Base-by-base conservation (phyloP, 2,329 filamentous ascomycete species). In the Didymella lethalis region DNA sequence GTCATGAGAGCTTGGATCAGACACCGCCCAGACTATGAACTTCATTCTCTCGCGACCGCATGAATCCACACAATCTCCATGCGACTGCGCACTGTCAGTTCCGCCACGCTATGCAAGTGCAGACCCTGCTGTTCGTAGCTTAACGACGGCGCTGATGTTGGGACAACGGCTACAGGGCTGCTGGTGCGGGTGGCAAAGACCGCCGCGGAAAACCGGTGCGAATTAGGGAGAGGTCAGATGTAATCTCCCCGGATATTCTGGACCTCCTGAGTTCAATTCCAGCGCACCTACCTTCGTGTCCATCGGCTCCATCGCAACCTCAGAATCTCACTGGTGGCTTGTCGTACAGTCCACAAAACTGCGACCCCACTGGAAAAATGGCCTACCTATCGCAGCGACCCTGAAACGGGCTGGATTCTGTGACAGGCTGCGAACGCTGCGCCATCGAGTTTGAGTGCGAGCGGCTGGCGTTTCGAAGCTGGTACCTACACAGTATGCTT, bases 161-260 rank as follows among this genome's bases (percentile, higher is more conserved):
- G 52, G 45, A 31, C 8, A 48, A 36, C 18, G 29, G 26, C 32
- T 26, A 18, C 28, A 20, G 29, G 23, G 34, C 47, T 31, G 48
- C 16, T 11, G 29, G 11, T 31, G 10, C 12, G 47, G 38, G 57
- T 55, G 57, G 52, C 57, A 48, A 31, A n/a, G 23, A 20, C 7
- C 44, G 36, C 47, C 32, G 26, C 45, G 7, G 25, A 38, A 49
- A 46, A 31, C 23, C 36, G 49, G 23, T 14, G 32, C 23, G 29
- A 34, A 43, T 34, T 34, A 50, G 45, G 41, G 34, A 43, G 34
- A 23, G 23, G 28, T 44, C 52, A 48, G 44, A 40, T 45, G 52
- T 26, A 60, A 60, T 60, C 46, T 60, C 57, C 57, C 57, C 53
- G 44, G 45, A 46, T 45, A 28, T 52, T 46, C 28, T 46, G 34